Evolutionary conservation across 441 rosid species (phyloP).

Genomic region (Pelargonium cotyledonis): DNA sequence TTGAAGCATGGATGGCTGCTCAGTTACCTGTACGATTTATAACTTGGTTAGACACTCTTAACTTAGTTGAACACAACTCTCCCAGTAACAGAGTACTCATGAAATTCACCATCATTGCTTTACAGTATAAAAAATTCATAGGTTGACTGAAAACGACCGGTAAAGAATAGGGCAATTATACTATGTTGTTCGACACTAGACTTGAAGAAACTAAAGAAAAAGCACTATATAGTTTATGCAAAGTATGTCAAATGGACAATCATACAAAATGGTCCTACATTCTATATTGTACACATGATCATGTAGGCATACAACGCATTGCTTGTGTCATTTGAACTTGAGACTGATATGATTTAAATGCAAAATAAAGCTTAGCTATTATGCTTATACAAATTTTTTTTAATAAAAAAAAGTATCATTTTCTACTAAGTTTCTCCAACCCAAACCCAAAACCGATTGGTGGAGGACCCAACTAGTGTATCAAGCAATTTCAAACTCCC

Average conservation of each 20-base stretch:
- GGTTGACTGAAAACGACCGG: conserved; percentile 4
- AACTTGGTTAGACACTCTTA: conserved; percentile 22
- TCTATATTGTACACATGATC: background rate
- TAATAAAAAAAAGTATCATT: no score
- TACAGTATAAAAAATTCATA: conserved; percentile 12
- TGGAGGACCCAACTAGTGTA: no score
- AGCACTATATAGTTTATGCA: no score
- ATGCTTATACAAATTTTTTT: background rate
- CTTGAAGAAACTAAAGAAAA: no score
- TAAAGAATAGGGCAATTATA: background rate
- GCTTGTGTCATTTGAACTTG: conserved; percentile 5
- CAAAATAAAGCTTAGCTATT: background rate
- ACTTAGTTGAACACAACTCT: no score
- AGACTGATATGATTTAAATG: background rate
- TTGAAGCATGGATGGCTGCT: conserved; percentile 87
- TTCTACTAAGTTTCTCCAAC: no score
- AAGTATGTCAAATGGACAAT: no score
- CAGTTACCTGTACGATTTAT: conserved; percentile 61
- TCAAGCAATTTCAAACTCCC: no score
- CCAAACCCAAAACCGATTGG: no score
- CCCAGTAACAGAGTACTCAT: conserved; percentile 8
- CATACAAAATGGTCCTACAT: background rate
- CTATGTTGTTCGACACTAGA: no score
- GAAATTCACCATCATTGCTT: background rate
- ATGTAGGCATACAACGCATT: background rate